Evolutionary conservation across 2,329 filamentous ascomycete genomes (phyloP), one percentile per base, ranked within the genome.

Genomic region (Aspergillus vadensis): DNA sequence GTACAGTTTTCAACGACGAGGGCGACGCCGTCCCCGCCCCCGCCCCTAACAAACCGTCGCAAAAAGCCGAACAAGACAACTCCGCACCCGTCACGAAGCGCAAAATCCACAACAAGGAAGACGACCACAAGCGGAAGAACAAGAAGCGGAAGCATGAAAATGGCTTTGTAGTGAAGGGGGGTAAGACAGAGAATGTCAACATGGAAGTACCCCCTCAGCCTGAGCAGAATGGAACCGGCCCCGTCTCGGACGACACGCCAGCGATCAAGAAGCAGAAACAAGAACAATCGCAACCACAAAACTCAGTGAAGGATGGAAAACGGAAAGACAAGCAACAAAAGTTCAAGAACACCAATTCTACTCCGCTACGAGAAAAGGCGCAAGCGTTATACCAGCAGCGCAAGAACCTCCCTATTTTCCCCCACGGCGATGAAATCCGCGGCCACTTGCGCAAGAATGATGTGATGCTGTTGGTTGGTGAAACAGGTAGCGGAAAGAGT

Each of bases 401-500:
- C 21, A 86, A 89, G 71, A 81, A 86, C 14, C 83, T 97, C 3
- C 93, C 93, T 0, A 94, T 97, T 66, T 97, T 91, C 86, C 79
- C 84, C 4, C 85, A 92, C 65, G 86, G 86, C 51, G 81, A 88
- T 36, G 83, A 88, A 25, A 96, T 97, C 53, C 86, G 87, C 38
- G 72, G 81, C 15, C 81, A 85, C 2, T 78, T 97, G 6, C 80
- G 80, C 12, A 78, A 85, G 36, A 87, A 86, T 63, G 86, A 96
- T 69, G 86, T 97, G 1, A 84, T 99, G 55, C 83, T 99, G 0
- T 80, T 99, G 14, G 89, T 95, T 2, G 94, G 94, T 79, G 94
- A 98, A 76, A 99, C 95, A 0, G 95, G 95, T 74, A 96, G 91
- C 14, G 95, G 95, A 73, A 99, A 99, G 79, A 96, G 91, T 80